Conservation (phyloP, 2,329 filamentous ascomycete genomes). For the Colletotrichum liaoningense region DNA sequence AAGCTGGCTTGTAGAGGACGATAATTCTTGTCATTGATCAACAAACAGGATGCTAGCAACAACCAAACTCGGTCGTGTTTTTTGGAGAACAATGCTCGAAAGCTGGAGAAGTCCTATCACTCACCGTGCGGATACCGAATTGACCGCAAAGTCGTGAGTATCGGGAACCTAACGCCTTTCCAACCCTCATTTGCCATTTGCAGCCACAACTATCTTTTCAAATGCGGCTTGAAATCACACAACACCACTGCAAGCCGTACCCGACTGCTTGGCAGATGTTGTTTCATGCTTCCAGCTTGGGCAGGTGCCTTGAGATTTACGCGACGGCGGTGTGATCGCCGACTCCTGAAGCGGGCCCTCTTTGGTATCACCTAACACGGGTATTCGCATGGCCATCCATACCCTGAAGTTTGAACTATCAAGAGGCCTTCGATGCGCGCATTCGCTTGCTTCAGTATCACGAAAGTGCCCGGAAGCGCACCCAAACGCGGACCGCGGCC, state of each 20-base stretch:
- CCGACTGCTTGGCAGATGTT: neutral
- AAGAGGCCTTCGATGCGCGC: neutral
- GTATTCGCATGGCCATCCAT: neutral
- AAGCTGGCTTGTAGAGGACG: neutral
- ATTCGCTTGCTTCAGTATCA: neutral
- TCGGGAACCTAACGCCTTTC: neutral
- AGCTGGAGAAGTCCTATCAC: neutral
- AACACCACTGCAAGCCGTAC: neutral
- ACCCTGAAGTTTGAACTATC: too few relatives aligned
- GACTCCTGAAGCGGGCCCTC: neutral
- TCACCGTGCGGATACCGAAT: too few relatives aligned
- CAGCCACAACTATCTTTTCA: neutral
- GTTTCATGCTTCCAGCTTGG: neutral
- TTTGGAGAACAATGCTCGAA: neutral
- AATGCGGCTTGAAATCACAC: neutral
- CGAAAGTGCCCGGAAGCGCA: neutral
- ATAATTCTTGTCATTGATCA: neutral
- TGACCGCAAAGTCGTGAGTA: too few relatives aligned
- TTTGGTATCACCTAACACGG: neutral
- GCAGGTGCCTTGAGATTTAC: neutral
- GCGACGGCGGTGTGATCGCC: neutral
- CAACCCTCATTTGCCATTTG: neutral
- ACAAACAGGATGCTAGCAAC: neutral
- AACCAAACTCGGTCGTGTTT: neutral
- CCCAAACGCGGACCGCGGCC: neutral